Percentiles rank a stretch among this genome's conserved stretches.
These are phyloP conservation scores for Piloderma croceum DNA, from an alignment of 768 basidiomycete genomes.

Conservation along the genomic window DNA sequence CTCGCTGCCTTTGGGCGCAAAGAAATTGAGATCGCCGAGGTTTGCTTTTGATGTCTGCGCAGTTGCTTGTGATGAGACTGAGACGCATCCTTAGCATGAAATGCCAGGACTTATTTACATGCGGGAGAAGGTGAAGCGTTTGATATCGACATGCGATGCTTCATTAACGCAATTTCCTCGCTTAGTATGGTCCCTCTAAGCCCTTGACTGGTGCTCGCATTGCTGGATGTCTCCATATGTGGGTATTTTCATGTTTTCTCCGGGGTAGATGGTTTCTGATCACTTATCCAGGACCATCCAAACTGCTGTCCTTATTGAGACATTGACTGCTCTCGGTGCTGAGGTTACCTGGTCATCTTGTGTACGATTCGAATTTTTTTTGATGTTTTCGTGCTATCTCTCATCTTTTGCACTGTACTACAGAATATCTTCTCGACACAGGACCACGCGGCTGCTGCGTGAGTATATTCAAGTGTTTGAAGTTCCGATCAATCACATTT, in stretches of 20 bases:
- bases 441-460: conserved; percentile 98
- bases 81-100: conserved; percentile 53
- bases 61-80: conserved; percentile 10
- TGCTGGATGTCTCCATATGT: conserved; percentile 98
- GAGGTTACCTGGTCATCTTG: conserved; percentile 99
- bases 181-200: conserved; percentile 69
- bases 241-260: conserved; percentile 19
- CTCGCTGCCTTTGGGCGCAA: conserved; percentile 99
- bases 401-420: background rate
- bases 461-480: conserved; percentile 25
- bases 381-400: background rate
- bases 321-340: conserved; percentile 89
- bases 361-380: conserved; percentile 40
- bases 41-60: conserved; percentile 30
- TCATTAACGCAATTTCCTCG: conserved; percentile 8
- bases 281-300: conserved; percentile 79
- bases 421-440: conserved; percentile 99
- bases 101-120: conserved; percentile 96
- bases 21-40: conserved; percentile 99
- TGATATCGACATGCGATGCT: conserved; percentile 11
- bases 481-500: background rate
- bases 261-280: conserved; percentile 2
- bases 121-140: conserved; percentile 65
- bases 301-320: conserved; percentile 98
- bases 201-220: conserved; percentile 94